Percentiles rank a stretch among this genome's conserved stretches.
Evolutionary conservation across 2,329 filamentous ascomycete genomes (phyloP).

Genomic region (Xylariales sp.): DNA sequence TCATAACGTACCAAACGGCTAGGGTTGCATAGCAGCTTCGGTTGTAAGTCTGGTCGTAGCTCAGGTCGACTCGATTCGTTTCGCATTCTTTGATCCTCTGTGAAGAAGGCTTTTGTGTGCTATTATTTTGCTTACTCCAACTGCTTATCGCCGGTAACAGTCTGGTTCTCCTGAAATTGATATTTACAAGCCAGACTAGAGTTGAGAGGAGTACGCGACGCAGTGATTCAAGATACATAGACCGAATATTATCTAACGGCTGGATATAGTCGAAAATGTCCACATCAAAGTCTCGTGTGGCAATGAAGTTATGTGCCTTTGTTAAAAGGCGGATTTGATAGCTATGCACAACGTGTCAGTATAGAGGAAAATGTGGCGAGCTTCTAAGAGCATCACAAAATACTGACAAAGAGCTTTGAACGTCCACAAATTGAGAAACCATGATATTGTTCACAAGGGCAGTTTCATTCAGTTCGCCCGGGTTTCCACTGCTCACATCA

Average conservation of each 20-base stretch:
- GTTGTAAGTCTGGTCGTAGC: neutral
- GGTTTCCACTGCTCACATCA: neutral
- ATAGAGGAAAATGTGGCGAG: neutral
- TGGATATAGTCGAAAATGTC: neutral
- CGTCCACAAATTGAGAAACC: neutral
- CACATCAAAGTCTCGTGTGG: neutral
- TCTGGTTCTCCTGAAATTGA: neutral
- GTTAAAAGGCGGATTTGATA: neutral
- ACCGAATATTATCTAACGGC: neutral
- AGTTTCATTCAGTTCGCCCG: neutral
- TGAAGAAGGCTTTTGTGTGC: neutral
- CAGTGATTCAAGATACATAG: neutral
- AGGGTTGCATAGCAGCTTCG: slow-evolving; percentile 2
- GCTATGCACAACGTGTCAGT: too few relatives aligned
- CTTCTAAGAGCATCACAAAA: neutral
- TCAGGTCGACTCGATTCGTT: neutral
- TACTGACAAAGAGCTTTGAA: neutral
- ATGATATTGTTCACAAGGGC: slow-evolving; percentile 1
- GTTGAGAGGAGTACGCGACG: neutral
- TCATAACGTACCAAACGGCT: slow-evolving; percentile 4
- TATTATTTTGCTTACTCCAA: too few relatives aligned
- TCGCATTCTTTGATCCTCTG: neutral
- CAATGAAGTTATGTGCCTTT: slow-evolving; percentile 1
- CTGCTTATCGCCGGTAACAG: neutral
- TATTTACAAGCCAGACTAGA: neutral